Evolutionary conservation across 2,329 filamentous ascomycete genomes (phyloP), one percentile per base, ranked within the genome.

Genomic region (Cercospora nicotianae): DNA sequence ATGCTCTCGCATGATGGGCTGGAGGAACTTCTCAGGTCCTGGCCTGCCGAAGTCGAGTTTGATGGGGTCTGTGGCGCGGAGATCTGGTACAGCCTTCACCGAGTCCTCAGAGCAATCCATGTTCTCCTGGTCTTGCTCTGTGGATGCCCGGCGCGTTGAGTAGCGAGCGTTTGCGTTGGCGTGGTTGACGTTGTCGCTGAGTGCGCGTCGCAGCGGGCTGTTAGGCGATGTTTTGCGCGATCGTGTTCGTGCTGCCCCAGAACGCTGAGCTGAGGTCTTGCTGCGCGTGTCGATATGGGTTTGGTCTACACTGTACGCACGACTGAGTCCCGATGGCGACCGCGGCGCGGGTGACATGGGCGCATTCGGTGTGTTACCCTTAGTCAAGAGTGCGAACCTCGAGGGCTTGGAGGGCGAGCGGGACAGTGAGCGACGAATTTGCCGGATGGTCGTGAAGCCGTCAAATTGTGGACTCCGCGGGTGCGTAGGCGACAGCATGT

Each of bases 351-450:
- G 71, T 26, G 72, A 70, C 66, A 80, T 77, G 60, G 78, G 74
- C 62, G 69, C 65, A 65, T 64, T 74, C 10, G 76, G 81, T 58
- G 73, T 70, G 60, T 81, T 79, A 16, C 82, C 81, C 68, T 83
- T 81, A 12, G 81, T 83, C 73, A 87, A 83, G 63, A 96, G 82
- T 86, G 78, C 65, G 67, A 95, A 94, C 74, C 87, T 85, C 66
- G 86, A 86, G 53, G 83, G 84, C 79, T 95, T 96, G 33, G 94
- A 97, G 10, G 94, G 94, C n/a, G 94, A 97, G 75, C 93, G 88
- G 66, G 94, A 97, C 71, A 97, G 85, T 28, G 94, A 97, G 74
- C 93, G 91, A 72, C 94, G 87, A 67, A 97, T 84, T 75, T 93
- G 91, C 77, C 92, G 88, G 71, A 97, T 91, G 67, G 91, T 90